These are phyloP conservation scores for Agroathelia rolfsii DNA, from an alignment of 1,284 basidiomycete species.

Conservation along the genomic window DNA sequence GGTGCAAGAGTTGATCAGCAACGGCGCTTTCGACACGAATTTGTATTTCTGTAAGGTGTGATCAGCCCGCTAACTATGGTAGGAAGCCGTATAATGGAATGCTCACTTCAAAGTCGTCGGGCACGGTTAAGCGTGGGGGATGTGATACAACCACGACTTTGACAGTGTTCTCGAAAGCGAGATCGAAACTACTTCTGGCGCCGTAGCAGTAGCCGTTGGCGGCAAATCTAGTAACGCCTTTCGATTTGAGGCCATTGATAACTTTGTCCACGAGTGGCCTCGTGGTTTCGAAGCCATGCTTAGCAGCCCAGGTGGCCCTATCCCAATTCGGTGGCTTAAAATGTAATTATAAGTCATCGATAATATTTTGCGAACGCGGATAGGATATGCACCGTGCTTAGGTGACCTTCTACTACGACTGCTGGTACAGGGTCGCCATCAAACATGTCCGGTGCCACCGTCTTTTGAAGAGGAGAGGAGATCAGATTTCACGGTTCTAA, in stretches of 20 bases:
- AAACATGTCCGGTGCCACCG: conserved; percentile 48
- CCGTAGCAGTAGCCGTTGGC: conserved; percentile 69
- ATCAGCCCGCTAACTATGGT: background rate
- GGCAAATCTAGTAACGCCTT: conserved; percentile 48
- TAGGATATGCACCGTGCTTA: conserved; percentile 23
- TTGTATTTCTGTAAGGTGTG: conserved; percentile 7
- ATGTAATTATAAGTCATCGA: no score
- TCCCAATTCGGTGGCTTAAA: no score
- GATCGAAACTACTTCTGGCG: conserved; percentile 40
- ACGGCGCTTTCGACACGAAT: conserved; percentile 8
- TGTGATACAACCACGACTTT: conserved; percentile 23
- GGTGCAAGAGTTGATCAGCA: conserved; percentile 12
- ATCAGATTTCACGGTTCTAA: conserved; percentile 1
- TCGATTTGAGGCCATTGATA: conserved; percentile 41
- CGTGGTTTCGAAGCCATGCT: conserved; percentile 35
- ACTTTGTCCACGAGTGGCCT: conserved; percentile 49
- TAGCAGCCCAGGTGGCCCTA: conserved; percentile 36
- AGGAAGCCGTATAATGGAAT: background rate
- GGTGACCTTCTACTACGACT: no score
- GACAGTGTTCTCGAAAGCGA: conserved; percentile 18
- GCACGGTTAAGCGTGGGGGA: conserved; percentile 21
- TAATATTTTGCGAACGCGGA: conserved; percentile 8
- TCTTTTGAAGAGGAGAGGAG: conserved; percentile 17
- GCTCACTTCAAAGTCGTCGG: conserved; percentile 21
- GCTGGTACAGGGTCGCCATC: conserved; percentile 45